Evolutionary conservation across 1,284 basidiomycete genomes (phyloP).

Genomic region (Ustilago shanxiensis): DNA sequence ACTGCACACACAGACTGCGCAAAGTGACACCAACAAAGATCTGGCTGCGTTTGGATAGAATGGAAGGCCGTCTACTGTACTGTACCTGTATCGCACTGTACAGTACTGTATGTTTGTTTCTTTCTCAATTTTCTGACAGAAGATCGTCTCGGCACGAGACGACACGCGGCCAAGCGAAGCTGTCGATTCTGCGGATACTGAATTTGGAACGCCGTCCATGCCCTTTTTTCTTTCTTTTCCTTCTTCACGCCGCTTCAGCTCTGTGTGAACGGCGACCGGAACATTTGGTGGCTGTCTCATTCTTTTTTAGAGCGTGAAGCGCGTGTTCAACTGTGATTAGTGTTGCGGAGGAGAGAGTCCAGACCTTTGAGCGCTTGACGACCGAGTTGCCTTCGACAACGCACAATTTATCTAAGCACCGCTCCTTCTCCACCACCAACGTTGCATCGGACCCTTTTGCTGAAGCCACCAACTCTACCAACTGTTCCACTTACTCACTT

Average conservation of each 20-base stretch:
- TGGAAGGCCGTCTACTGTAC: slow-evolving; percentile 16
- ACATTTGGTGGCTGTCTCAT: too few relatives aligned
- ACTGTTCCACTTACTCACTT: too few relatives aligned
- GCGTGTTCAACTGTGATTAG: too few relatives aligned
- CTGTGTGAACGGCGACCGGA: not conserved
- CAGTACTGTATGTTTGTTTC: too few relatives aligned
- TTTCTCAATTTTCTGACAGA: slow-evolving; percentile 8
- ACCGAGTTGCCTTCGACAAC: not conserved
- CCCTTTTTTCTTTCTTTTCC: not conserved
- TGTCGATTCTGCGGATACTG: not conserved
- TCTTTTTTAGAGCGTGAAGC: not conserved
- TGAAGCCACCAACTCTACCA: too few relatives aligned
- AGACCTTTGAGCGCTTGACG: not conserved
- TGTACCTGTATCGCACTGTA: too few relatives aligned
- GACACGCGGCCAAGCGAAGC: not conserved
- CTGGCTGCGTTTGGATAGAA: not conserved
- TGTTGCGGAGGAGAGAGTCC: not conserved
- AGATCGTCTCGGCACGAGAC: slow-evolving; percentile 3
- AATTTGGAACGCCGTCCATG: slow-evolving; percentile 9
- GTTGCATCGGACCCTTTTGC: too few relatives aligned
- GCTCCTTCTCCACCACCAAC: too few relatives aligned
- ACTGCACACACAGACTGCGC: not conserved
- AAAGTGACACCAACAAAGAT: not conserved
- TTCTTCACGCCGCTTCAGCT: too few relatives aligned
- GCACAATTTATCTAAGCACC: too few relatives aligned